Evolutionary conservation across 1,284 basidiomycete genomes (phyloP), one percentile per base, ranked within the genome.

Genomic region (Apiotrichum gamsii): DNA sequence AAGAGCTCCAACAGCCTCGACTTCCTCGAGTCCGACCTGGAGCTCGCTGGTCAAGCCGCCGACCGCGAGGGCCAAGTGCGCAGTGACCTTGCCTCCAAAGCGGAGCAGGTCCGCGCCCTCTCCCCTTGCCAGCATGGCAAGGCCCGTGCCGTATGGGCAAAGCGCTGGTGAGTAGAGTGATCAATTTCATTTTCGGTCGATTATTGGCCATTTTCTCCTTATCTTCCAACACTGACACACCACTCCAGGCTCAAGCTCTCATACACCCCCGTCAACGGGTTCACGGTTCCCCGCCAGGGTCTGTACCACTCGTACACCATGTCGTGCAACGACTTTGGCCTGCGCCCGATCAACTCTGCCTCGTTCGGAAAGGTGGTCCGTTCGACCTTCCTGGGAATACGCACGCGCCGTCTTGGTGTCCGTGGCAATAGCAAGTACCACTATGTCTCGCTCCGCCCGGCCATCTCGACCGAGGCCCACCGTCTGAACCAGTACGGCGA

Each of bases 281-380:
- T 55, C 19, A 64, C 64, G 2, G 67, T 67, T 39, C 87, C 90
- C 36, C 82, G 90, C 43, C 90, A 93, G 66, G 90, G 88, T 8
- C 79, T 94, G 45, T 94, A 93, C 73, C 87, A 89, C 65, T 90
- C 88, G 33, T 94, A 93, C 74, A 81, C 85, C 52, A 78, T 87
- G 52, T 83, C 90, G 47, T 93, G 89, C 72, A 54, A 61, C n/a
- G 64, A 67, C 29, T 65, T 64, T 50, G 65, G 62, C 11, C 37
- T 67, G 23, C 53, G 59, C 51, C 87, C 90, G 64, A 89, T 93
- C 76, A 94, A 91, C 76, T 89, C 90, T 34, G 90, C 90, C 52
- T 90, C 89, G 5, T 79, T 94, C 60, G 90, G 90, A 55, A 94
- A 95, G 74, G 89, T 89, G 41, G 90, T 95, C 62, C 79, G 89